Evolutionary conservation across 345 rosid species (phyloP), one percentile per base, ranked within the genome.

Genomic region (Schrenkiella parvula): DNA sequence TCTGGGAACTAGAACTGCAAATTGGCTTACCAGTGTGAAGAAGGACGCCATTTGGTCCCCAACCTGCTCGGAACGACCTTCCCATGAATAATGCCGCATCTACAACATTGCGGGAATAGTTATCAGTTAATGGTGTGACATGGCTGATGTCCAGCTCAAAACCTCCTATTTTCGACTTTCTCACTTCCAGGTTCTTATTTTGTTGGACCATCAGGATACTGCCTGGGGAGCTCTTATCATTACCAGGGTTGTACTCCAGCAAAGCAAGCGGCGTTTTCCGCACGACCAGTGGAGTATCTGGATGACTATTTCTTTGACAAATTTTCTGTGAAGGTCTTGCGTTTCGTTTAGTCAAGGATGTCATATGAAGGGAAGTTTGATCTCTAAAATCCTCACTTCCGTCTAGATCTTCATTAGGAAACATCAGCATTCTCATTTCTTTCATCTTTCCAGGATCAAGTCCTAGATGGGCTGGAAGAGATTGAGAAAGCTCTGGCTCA

Each of bases 31-130:
- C 99, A 59, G 88, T 61, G 72, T 95, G 99, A 48, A 95, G 84
- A 78, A 95, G 96, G 70, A 91, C 75, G 22, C 97, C 97, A 87
- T 87, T 89, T 21, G 95, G 99, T 2, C 97, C 97, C 99, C 99
- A 95, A 15, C 99, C 99, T 31, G 86, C 99, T 68, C 97, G 97
- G 81, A 91, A 95, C 39, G 97, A 91, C 78, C 91, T 84, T 62
- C 96, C 95, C 99, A 91, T 95, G 79, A 95, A 95, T 62, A 95
- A 80, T 68, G 89, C 98, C 11, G 98, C 95, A 82, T 95, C 99
- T 67, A 89, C 96, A 73, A 95, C 75, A 78, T 88, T 88, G 72
- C 62, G 72, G 57, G 95, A 91, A 85, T 86, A 84, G 80, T 82
- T 80, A 69, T 83, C 87, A 60, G 83, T 82, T 34, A 89, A 66